Base-by-base conservation (phyloP, 805 yeast genomes). In the Hanseniaspora lachancei region DNA sequence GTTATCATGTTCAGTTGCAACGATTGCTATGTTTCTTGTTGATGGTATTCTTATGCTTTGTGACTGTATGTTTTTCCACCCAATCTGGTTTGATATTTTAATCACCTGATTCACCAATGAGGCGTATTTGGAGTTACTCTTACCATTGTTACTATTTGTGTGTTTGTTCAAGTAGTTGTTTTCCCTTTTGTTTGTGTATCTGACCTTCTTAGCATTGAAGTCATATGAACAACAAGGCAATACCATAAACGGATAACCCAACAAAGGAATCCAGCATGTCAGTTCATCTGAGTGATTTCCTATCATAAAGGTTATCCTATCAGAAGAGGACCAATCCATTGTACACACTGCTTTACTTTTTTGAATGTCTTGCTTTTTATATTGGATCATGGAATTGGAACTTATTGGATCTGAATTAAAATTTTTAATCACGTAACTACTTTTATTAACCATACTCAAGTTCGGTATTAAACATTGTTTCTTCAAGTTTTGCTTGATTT, bases 261-360 rank as follows among this genome's bases (percentile, higher is more conserved):
- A 69, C 12, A 91, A 70, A 3, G 97, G 97, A 39, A 91, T 81
- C 97, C 97, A 91, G 61, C 95, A 85, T 0, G 97, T 89, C 57
- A 91, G 74, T 65, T 91, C 97, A 66, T 91, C 97, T 0, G 95
- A 86, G 65, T 91, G 97, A 66, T 91, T 91, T 1, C 97, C 97
- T 47, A 91, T 89, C 38, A 89, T 69, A 63, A 91, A 91, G 0
- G 95, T 83, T 61, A 83, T 77, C 23, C 71, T 66, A 2, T 38
- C 20, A 20, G 42, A n/a, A 1, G 32, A 18, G 16, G 18, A 8
- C 56, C 56, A 53, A 9, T 46, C 32, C 44, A 48, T 38, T 12
- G 43, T 49, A 29, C 41, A 50, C 21, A 38, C 53, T 21, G 23
- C 21, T 5, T 23, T 20, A 27, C 49, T 51, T n/a, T 49, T 40